Evolutionary conservation across 208 protist genomes (phyloP).

Genomic region (Trypanosoma vivax): DNA sequence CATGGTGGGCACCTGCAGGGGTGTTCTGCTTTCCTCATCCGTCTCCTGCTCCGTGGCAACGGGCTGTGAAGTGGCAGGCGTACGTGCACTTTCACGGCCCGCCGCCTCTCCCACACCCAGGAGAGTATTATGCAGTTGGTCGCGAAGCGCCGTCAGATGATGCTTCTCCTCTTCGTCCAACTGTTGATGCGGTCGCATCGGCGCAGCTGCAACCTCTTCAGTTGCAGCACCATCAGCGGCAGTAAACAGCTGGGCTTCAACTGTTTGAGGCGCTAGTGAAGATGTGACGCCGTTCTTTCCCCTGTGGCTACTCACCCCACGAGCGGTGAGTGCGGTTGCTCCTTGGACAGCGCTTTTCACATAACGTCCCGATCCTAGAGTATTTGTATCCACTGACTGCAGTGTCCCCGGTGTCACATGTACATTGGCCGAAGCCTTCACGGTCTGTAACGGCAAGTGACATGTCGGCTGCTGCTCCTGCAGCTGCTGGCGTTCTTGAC

Average conservation of each 20-base stretch:
- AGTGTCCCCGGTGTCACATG: no score
- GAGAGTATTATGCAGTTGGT: constrained; percentile 62
- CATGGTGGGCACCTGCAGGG: constrained; percentile 34
- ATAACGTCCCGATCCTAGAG: no score
- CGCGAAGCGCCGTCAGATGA: constrained; percentile 54
- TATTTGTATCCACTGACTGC: no score
- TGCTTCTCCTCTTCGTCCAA: constrained; percentile 38
- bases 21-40: constrained; percentile 8
- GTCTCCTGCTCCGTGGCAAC: not conserved
- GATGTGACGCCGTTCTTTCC: no score
- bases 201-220: not conserved
- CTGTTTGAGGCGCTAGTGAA: no score
- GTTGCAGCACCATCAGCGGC: no score
- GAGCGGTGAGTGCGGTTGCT: no score
- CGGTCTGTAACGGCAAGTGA: constrained; percentile 8
- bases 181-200: constrained; percentile 1
- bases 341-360: no score
- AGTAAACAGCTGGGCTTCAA: no score
- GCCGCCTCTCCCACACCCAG: not conserved
- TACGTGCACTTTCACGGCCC: not conserved
- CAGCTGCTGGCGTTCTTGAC: constrained; percentile 1
- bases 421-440: no score
- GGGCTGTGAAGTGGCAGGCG: not conserved
- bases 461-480: not conserved
- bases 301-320: no score